These are phyloP conservation scores for Scytalidium sp. DNA, from an alignment of 2,329 filamentous ascomycete genomes.

Conservation along the genomic window DNA sequence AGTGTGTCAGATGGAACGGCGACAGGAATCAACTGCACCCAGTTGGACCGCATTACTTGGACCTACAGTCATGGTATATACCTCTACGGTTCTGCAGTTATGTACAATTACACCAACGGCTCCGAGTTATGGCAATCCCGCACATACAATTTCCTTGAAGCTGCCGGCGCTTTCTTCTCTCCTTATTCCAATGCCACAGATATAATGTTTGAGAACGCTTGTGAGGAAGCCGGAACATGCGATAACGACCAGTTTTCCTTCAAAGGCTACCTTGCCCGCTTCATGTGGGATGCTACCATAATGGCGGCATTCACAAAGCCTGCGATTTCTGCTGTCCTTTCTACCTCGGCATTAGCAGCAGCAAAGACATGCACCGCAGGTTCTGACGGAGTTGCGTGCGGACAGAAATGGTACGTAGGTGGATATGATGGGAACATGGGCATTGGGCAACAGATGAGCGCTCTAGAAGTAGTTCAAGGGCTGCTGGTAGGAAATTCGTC, in stretches of 20 bases:
- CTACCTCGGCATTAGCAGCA: conserved; percentile 52
- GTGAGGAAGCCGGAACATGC: conserved; percentile 56
- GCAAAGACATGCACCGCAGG: conserved; percentile 55
- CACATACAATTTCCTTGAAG: conserved; percentile 48
- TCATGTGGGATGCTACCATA: conserved; percentile 56
- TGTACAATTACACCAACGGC: conserved; percentile 57
- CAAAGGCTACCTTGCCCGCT: conserved; percentile 66
- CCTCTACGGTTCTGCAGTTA: conserved; percentile 60
- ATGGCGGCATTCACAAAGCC: conserved; percentile 52
- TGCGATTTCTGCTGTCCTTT: conserved; percentile 46
- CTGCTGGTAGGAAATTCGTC: conserved; percentile 43
- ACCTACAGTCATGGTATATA: conserved; percentile 65
- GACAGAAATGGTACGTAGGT: conserved; percentile 59
- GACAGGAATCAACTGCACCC: conserved; percentile 46
- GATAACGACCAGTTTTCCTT: conserved; percentile 63
- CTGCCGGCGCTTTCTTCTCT: conserved; percentile 50
- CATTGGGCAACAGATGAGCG: conserved; percentile 63
- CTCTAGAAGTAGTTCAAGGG: conserved; percentile 61
- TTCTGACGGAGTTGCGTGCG: conserved; percentile 49
- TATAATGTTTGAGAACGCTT: conserved; percentile 65
- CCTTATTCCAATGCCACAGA: conserved; percentile 49
- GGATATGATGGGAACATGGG: conserved; percentile 53
- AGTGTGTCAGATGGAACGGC: conserved; percentile 63
- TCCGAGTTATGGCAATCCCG: conserved; percentile 52
- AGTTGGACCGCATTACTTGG: conserved; percentile 54